phyloP scores from a whole-genome alignment of 306 rosid species.

The Hippophae rhamnoides region DNA sequence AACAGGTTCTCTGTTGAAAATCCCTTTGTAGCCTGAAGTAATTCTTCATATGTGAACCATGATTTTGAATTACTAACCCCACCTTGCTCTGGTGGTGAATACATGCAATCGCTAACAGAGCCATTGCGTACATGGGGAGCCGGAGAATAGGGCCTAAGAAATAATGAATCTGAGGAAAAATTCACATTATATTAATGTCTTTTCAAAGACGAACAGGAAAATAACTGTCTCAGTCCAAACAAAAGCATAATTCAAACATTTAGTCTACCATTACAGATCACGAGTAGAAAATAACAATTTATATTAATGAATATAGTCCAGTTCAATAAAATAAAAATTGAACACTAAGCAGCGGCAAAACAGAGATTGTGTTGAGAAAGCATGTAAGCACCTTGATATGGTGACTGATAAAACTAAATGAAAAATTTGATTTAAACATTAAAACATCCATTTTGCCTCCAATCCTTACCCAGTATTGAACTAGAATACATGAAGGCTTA shows the following conservation, averaged over 20 bases:
- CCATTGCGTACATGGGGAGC: constrained; percentile 36
- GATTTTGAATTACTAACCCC: constrained; percentile 62
- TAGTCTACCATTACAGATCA: constrained; percentile 1
- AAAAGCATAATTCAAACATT: constrained; percentile 4
- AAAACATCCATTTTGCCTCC: not conserved
- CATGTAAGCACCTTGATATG: no score
- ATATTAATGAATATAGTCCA: no score
- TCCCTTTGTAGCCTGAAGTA: constrained; percentile 69
- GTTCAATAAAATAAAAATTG: no score
- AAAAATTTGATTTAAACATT: no score
- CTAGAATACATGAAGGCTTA: no score
- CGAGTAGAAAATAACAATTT: not conserved
- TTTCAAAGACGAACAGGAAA: constrained; percentile 9
- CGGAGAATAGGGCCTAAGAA: constrained; percentile 68
- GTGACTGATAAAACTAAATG: no score
- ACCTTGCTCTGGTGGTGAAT: constrained; percentile 66
- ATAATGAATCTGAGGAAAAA: constrained; percentile 47
- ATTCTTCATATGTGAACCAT: constrained; percentile 75
- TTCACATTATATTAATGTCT: constrained; percentile 17
- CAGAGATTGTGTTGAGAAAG: no score
- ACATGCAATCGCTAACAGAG: constrained; percentile 44
- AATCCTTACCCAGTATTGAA: not conserved
- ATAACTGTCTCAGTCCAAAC: constrained; percentile 4
- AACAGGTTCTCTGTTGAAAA: constrained; percentile 55
- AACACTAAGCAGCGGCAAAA: no score